Conservation (phyloP, 2,329 filamentous ascomycete species). For the Trichoderma sp. region DNA sequence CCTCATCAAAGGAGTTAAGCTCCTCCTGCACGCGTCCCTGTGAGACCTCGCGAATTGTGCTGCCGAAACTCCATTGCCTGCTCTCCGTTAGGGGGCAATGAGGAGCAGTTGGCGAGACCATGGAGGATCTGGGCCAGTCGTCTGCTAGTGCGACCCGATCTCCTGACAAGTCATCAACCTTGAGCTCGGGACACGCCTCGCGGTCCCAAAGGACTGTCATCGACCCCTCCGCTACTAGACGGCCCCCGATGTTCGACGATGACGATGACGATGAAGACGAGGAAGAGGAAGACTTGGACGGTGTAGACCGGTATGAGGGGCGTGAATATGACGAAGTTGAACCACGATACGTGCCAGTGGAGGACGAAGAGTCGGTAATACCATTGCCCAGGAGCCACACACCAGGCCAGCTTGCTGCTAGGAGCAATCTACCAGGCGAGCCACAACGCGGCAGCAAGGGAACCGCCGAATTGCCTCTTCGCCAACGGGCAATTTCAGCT, state of each 20-base stretch:
- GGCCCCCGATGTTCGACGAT: constrained; percentile 28
- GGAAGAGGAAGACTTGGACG: constrained; percentile 23
- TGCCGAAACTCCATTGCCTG: constrained; percentile 21
- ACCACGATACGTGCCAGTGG: neutral
- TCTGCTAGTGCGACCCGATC: constrained; percentile 35
- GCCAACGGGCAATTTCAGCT: constrained; percentile 54
- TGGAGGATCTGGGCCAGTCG: constrained; percentile 43
- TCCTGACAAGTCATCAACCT: constrained; percentile 25
- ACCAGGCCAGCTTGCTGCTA: constrained; percentile 59
- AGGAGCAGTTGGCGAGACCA: constrained; percentile 33
- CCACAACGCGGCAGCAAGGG: constrained; percentile 41
- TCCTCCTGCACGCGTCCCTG: constrained; percentile 14
- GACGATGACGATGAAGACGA: constrained; percentile 39
- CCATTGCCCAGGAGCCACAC: constrained; percentile 57
- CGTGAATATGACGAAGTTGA: constrained; percentile 21
- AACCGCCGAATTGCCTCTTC: constrained; percentile 51
- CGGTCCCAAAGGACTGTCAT: constrained; percentile 54
- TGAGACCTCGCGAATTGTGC: constrained; percentile 11
- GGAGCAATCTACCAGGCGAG: constrained; percentile 46
- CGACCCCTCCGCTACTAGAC: constrained; percentile 31
- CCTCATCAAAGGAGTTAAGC: constrained; percentile 9
- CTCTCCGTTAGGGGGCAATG: constrained; percentile 30
- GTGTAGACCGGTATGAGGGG: neutral
- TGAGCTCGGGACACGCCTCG: constrained; percentile 33
- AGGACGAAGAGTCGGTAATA: constrained; percentile 21